phyloP scores from a whole-genome alignment of 495 filamentous ascomycete species.

The Tetracladium setigerum region DNA sequence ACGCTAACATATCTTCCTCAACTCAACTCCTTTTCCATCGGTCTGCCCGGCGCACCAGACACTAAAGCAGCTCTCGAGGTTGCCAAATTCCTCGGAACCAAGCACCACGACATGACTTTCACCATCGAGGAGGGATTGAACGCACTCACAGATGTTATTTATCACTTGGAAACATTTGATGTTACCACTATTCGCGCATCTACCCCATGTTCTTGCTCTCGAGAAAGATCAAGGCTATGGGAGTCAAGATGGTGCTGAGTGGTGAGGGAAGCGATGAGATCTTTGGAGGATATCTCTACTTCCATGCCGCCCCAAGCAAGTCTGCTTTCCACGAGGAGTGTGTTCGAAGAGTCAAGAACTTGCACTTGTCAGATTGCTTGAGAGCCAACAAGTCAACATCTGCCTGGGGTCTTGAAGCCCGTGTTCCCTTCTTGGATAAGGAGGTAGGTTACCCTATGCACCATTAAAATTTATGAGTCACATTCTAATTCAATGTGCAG shows the following conservation, averaged over 20 bases:
- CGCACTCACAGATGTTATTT: conserved; percentile 93
- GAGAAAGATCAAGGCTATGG: conserved; percentile 98
- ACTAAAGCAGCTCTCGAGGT: conserved; percentile 83
- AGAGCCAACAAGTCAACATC: conserved; percentile 98
- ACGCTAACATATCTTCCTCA: conserved; percentile 90
- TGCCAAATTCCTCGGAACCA: conserved; percentile 90
- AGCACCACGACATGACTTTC: conserved; percentile 96
- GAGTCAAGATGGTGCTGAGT: conserved; percentile 97
- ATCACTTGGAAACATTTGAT: conserved; percentile 94
- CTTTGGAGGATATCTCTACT: conserved; percentile 98
- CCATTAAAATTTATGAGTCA: not conserved
- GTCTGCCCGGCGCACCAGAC: conserved; percentile 84
- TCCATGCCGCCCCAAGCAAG: conserved; percentile 87
- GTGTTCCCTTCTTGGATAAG: conserved; percentile 97
- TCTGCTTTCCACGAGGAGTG: conserved; percentile 91
- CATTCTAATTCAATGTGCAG: conserved; percentile 28
- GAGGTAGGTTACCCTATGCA: conserved; percentile 35
- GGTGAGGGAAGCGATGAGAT: conserved; percentile 97
- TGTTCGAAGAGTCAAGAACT: conserved; percentile 84
- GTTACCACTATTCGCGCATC: conserved; percentile 98
- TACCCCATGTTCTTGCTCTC: conserved; percentile 97
- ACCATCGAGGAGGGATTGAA: conserved; percentile 94
- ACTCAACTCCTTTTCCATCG: conserved; percentile 97
- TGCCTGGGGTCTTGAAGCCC: conserved; percentile 98
- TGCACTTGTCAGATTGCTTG: conserved; percentile 91